Evolutionary conservation across 2,329 filamentous ascomycete species (phyloP).

Genomic region (Penicillium sp.): DNA sequence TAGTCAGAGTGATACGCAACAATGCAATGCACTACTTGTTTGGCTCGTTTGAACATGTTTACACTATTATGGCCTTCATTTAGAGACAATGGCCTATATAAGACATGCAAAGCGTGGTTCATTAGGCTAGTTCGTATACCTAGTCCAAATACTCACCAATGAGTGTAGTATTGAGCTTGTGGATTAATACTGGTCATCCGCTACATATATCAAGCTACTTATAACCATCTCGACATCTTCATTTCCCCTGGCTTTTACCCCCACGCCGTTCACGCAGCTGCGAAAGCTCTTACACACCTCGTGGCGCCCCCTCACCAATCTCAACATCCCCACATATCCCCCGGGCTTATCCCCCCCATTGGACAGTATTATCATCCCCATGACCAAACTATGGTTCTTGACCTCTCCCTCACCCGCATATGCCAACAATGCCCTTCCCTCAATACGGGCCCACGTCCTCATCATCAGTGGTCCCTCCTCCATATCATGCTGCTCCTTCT

Average conservation of each 20-base stretch:
- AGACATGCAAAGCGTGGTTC: not conserved
- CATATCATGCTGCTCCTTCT: slow-evolving; percentile 22
- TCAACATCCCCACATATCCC: slow-evolving; percentile 18
- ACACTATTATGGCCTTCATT: not conserved
- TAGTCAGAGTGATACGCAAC: not conserved
- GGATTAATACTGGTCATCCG: not conserved
- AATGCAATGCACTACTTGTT: not conserved
- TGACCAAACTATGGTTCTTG: slow-evolving; percentile 35
- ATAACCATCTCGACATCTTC: too few species aligned
- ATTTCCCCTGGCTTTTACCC: not conserved
- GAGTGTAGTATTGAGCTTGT: not conserved
- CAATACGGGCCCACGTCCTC: slow-evolving; percentile 16
- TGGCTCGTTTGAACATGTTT: not conserved
- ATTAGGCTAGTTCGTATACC: not conserved
- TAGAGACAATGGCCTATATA: not conserved
- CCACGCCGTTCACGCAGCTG: slow-evolving; percentile 28
- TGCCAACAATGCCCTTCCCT: slow-evolving; percentile 24
- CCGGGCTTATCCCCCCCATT: slow-evolving; percentile 1
- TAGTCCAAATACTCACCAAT: not conserved
- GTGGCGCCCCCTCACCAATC: slow-evolving; percentile 20
- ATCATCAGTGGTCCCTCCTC: slow-evolving; percentile 26
- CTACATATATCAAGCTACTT: not conserved
- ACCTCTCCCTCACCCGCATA: slow-evolving; percentile 25
- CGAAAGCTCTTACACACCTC: slow-evolving; percentile 36
- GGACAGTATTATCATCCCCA: not conserved